These are phyloP conservation scores for Penicillium sp. DNA, from an alignment of 2,329 filamentous ascomycete species.

Conservation along the genomic window DNA sequence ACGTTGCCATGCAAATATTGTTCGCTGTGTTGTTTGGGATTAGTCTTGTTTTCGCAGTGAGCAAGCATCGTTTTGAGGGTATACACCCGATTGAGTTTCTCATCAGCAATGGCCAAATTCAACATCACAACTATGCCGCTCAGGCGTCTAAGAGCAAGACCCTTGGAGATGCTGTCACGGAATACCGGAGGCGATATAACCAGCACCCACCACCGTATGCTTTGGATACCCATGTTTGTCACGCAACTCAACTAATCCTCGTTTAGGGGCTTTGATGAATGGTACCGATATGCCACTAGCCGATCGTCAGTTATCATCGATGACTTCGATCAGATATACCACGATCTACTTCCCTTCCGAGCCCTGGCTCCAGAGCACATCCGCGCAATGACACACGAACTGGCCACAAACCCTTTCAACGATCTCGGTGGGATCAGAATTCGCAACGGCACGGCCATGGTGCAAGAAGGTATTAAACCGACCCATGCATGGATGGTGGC, in stretches of 20 bases:
- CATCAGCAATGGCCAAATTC: conserved; percentile 49
- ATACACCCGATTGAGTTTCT: conserved; percentile 57
- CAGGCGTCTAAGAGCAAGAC: conserved; percentile 49
- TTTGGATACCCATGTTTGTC: background rate
- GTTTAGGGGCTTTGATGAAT: conserved; percentile 54
- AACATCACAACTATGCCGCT: conserved; percentile 50
- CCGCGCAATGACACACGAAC: conserved; percentile 51
- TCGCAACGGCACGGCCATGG: conserved; percentile 51
- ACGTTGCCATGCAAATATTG: conserved; percentile 34
- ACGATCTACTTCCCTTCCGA: conserved; percentile 57
- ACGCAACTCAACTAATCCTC: conserved; percentile 4
- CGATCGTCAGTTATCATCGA: conserved; percentile 56
- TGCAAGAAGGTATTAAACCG: conserved; percentile 51
- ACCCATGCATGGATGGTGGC: conserved; percentile 60
- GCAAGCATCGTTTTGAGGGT: conserved; percentile 39
- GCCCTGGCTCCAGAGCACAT: conserved; percentile 51
- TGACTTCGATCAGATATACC: conserved; percentile 59
- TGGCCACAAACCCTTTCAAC: conserved; percentile 54
- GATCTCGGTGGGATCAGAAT: conserved; percentile 57
- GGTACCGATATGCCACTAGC: conserved; percentile 56
- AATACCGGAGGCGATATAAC: conserved; percentile 53
- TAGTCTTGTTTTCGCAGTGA: conserved; percentile 40
- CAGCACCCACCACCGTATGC: conserved; percentile 55
- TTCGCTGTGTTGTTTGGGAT: conserved; percentile 45
- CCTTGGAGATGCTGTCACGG: conserved; percentile 49